Conservation (phyloP, 192 early-diverging fungal species). For the Entomortierella chlamydospora region DNA sequence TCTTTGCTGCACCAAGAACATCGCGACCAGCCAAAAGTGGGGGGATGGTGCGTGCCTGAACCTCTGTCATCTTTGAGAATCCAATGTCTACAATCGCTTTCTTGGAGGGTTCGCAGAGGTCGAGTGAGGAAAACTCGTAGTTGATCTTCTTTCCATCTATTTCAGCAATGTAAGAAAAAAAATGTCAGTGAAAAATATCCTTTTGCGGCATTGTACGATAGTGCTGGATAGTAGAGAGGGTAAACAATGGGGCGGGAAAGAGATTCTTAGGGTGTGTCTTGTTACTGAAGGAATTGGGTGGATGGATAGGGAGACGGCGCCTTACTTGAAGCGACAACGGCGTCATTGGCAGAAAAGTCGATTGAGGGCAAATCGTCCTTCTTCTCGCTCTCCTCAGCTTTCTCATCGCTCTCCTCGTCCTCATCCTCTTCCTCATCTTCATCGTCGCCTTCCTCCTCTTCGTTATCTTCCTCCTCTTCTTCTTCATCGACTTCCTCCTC, state of each 20-base stretch:
- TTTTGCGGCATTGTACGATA: too few relatives aligned
- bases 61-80: slow-evolving; percentile 94
- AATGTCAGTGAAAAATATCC: not conserved
- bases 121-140: slow-evolving; percentile 79
- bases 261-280: too few relatives aligned
- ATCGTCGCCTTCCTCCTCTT: slow-evolving; percentile 17
- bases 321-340: slow-evolving; percentile 13
- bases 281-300: not conserved
- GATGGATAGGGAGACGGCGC: not conserved
- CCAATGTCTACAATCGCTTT: slow-evolving; percentile 92
- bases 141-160: slow-evolving; percentile 55
- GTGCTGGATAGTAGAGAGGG: too few relatives aligned
- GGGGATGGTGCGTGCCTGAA: slow-evolving; percentile 96
- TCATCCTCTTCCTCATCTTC: slow-evolving; percentile 6
- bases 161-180: not conserved
- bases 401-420: slow-evolving; percentile 16
- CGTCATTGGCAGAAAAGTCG: slow-evolving; percentile 51
- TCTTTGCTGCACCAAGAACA: slow-evolving; percentile 98
- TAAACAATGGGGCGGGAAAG: too few relatives aligned
- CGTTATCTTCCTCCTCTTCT: slow-evolving; percentile 19
- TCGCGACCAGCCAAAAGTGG: slow-evolving; percentile 96
- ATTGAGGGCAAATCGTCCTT: slow-evolving; percentile 31
- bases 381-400: slow-evolving; percentile 15
- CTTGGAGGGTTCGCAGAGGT: slow-evolving; percentile 83
- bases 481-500: slow-evolving; percentile 8